A percentile compares a stretch with the other conserved stretches of the same genome.
Conservation (phyloP, 179 eudicot genomes). For the Patellifolia procumbens region DNA sequence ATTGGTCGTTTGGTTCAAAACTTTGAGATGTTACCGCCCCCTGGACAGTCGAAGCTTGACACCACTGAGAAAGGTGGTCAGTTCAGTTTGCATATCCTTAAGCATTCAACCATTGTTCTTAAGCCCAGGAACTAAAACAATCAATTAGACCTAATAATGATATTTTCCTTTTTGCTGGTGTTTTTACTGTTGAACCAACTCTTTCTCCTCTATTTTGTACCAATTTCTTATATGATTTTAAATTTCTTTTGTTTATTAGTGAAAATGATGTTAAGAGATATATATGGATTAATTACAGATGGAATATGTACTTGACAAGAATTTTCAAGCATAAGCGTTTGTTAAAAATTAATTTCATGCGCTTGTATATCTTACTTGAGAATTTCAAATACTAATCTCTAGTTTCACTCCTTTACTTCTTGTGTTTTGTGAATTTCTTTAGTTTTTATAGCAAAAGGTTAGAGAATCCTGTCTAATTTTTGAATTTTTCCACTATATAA, state of each 20-base stretch:
- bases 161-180: neutral
- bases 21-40: constrained; percentile 43
- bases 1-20: constrained; percentile 42
- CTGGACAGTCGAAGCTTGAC: constrained; percentile 40
- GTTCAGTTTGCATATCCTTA: constrained; percentile 42
- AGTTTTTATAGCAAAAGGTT: too few species aligned
- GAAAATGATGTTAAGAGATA: neutral
- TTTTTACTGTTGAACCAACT: neutral
- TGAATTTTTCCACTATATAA: too few species aligned
- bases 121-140: constrained; percentile 34
- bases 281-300: constrained; percentile 4
- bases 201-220: neutral
- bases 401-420: too few species aligned
- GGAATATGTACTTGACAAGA: neutral
- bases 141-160: neutral
- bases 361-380: neutral
- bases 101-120: constrained; percentile 43
- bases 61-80: constrained; percentile 46
- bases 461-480: too few species aligned
- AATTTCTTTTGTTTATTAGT: constrained; percentile 2
- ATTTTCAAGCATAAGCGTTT: neutral
- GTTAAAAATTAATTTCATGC: neutral
- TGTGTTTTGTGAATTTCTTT: too few species aligned
- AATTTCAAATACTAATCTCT: too few species aligned
- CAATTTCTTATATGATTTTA: constrained; percentile 4